A percentile compares a stretch with the other conserved stretches of the same genome.
Evolutionary conservation across 306 rosid species (phyloP).

Genomic region (Dryas drummondii): DNA sequence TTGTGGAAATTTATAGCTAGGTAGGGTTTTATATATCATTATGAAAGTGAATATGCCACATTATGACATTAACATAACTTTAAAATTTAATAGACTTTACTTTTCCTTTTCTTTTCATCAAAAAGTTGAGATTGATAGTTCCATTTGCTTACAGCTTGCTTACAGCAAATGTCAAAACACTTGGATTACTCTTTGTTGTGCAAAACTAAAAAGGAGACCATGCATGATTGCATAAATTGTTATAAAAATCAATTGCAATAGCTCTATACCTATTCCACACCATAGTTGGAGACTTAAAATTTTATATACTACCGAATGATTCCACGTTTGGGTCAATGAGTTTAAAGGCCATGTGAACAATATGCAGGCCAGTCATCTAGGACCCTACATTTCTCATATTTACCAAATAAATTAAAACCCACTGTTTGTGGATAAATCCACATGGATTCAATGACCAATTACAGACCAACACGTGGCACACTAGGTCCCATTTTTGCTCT

Average conservation of each 20-base stretch:
- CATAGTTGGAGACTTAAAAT: background rate
- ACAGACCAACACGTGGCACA: too few relatives aligned
- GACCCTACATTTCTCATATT: background rate
- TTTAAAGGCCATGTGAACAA: slow-evolving; percentile 3
- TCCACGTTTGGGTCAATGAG: background rate
- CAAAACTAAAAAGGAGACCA: too few relatives aligned
- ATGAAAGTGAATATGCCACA: background rate
- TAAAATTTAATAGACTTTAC: background rate
- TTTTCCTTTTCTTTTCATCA: background rate
- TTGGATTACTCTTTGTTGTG: too few relatives aligned
- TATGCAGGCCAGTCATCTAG: background rate
- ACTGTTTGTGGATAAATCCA: too few relatives aligned
- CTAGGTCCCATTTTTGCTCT: too few relatives aligned
- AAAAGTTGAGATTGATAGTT: background rate
- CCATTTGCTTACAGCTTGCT: too few relatives aligned
- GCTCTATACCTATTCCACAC: background rate
- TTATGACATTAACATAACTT: background rate
- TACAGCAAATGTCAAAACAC: too few relatives aligned
- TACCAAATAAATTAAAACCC: background rate
- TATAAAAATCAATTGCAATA: background rate
- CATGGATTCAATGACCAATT: too few relatives aligned
- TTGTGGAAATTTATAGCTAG: slow-evolving; percentile 1
- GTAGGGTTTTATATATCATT: background rate
- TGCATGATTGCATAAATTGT: too few relatives aligned
- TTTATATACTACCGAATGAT: background rate